phyloP scores from a whole-genome alignment of 768 basidiomycete genomes.

The Dacryopinax primogenitus region DNA sequence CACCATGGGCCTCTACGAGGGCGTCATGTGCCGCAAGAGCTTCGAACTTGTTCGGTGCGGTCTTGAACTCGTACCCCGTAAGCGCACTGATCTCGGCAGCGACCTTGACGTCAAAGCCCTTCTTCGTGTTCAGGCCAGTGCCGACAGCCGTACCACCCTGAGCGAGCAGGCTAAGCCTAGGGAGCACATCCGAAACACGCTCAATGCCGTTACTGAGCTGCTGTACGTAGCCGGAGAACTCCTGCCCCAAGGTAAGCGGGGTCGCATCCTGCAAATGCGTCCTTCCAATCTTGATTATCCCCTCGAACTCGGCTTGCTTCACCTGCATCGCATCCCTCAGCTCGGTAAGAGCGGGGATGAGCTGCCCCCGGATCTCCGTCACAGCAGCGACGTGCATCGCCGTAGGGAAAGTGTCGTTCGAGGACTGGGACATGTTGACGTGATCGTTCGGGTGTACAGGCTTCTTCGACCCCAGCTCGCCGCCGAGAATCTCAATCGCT shows the following conservation, averaged over 20 bases:
- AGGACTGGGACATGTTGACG: constrained; percentile 98
- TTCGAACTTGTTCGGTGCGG: constrained; percentile 99
- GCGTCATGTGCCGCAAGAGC: constrained; percentile 97
- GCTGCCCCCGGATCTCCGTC: constrained; percentile 60
- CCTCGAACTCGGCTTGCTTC: constrained; percentile 70
- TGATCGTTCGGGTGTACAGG: constrained; percentile 99
- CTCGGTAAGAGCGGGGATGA: constrained; percentile 75
- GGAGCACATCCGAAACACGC: constrained; percentile 65
- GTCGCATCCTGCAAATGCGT: constrained; percentile 97
- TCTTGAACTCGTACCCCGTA: constrained; percentile 82
- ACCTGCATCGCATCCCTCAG: constrained; percentile 71
- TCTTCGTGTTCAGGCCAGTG: constrained; percentile 93
- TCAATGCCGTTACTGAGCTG: constrained; percentile 85
- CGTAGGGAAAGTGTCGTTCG: constrained; percentile 98
- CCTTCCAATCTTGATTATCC: constrained; percentile 96
- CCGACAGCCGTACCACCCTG: constrained; percentile 99
- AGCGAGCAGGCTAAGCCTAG: constrained; percentile 76
- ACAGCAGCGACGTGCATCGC: constrained; percentile 98
- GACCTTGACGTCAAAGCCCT: constrained; percentile 90
- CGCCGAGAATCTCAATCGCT: constrained; percentile 92
- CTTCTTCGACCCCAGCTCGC: constrained; percentile 86
- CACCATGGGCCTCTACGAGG: constrained; percentile 92
- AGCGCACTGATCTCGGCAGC: constrained; percentile 84
- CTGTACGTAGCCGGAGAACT: constrained; percentile 96
- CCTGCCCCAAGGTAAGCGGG: constrained; percentile 92